Percentiles rank a stretch among this genome's conserved stretches.
phyloP scores from a whole-genome alignment of 495 filamentous ascomycete genomes.

The Annulohypoxylon nitens region DNA sequence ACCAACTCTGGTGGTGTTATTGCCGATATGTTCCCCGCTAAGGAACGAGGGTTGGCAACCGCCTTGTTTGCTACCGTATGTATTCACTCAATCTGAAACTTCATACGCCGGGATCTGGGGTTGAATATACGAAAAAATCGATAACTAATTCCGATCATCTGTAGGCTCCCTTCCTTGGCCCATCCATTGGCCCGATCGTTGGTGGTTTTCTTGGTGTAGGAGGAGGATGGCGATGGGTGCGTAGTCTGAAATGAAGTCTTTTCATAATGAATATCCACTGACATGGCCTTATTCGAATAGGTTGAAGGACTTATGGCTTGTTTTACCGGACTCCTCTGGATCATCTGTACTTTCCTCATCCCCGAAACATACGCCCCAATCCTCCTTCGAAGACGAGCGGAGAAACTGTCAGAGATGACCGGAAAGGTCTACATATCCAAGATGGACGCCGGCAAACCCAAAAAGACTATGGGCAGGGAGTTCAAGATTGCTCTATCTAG shows the following conservation, averaged over 20 bases:
- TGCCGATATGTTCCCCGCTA: constrained; percentile 77
- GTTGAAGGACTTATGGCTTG: constrained; percentile 73
- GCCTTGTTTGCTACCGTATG: constrained; percentile 69
- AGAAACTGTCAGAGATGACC: constrained; percentile 73
- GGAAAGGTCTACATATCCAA: constrained; percentile 71
- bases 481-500: constrained; percentile 68
- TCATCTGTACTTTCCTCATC: constrained; percentile 72
- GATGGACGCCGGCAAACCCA: constrained; percentile 69
- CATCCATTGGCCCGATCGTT: constrained; percentile 67
- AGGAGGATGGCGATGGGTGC: constrained; percentile 73
- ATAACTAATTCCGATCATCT: background rate
- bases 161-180: constrained; percentile 75
- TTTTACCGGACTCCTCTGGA: constrained; percentile 76
- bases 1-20: constrained; percentile 82
- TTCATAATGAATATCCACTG: background rate
- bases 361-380: constrained; percentile 86
- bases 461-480: constrained; percentile 60
- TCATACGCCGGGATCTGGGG: background rate
- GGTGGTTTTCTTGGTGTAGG: constrained; percentile 73
- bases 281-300: background rate
- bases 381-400: constrained; percentile 78
- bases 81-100: background rate
- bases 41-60: constrained; percentile 73
- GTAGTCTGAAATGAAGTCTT: background rate
- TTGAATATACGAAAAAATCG: background rate